Evolutionary conservation across 352 stramenopile genomes (phyloP), one percentile per base, ranked within the genome.

Genomic region (Phytophthora palmivora): DNA sequence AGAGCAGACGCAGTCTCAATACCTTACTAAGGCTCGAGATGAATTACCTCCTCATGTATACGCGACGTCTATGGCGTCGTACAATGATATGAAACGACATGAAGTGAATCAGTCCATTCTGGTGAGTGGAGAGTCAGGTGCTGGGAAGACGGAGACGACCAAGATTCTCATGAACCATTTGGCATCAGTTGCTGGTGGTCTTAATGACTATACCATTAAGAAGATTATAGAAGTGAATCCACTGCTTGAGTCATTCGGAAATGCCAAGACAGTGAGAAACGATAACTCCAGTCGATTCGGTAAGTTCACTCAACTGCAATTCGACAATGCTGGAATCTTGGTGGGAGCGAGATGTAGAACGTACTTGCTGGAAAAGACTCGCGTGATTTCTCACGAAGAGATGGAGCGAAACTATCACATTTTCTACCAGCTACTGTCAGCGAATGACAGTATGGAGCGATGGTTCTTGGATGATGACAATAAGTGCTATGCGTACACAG

Each of bases 281-380:
- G 92, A 98, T 75, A 99, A 99, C 76, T 98, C 88, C 47, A 91
- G 66, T 58, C 88, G 97, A 19, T 99, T 99, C 71, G 97, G 96
- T 33, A 98, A 98, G 72, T 99, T 98, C 63, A 99, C 97, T 59
- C 87, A 99, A 64, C 82, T 99, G 10, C 82, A 97, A 60, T 99
- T 99, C 63, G 84, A 92, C 47, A 62, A 57, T 14, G 50, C 62
- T 19, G 87, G 88, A 1, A 83, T 75, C 48, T 62, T 96, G 0
- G 77, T 93, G 3, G 89, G 90, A 34, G 88, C 87, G 32, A 78
- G 72, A 22, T 93, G 91, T 50, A 76, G 80, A 44, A 96, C 87
- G 15, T 98, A 98, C 58, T 79, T 98, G 47, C 76, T 98, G 47
- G 95, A 98, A 70, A 98, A 98, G 75, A 92, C 88, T 0, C 84